Conservation (phyloP, 345 rosid species). For the Syzygium jambos region DNA sequence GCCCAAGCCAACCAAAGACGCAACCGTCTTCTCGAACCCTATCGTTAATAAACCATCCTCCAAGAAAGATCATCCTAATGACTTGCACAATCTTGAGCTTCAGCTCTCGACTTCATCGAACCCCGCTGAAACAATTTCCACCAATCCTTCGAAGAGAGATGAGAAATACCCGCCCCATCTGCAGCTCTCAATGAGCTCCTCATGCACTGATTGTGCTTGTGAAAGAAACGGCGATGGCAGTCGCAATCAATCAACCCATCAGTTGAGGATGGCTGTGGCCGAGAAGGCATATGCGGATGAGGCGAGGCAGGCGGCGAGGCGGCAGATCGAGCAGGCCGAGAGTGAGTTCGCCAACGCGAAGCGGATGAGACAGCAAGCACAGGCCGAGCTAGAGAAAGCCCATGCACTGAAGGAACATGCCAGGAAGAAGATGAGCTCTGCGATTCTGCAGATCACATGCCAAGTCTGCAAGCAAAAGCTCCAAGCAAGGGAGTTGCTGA, state of each 20-base stretch:
- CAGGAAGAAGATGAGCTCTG: slow-evolving; percentile 46
- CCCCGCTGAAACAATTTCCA: slow-evolving; percentile 3
- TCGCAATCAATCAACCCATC: slow-evolving; percentile 10
- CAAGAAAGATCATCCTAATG: slow-evolving; percentile 1
- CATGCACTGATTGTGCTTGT: not conserved
- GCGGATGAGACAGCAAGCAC: slow-evolving; percentile 71
- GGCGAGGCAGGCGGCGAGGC: slow-evolving; percentile 51
- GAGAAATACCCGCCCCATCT: slow-evolving; percentile 31
- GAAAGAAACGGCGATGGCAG: not conserved
- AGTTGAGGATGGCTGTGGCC: slow-evolving; percentile 43
- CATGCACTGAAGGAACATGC: slow-evolving; percentile 52
- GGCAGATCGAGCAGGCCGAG: slow-evolving; percentile 76
- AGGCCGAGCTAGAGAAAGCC: slow-evolving; percentile 66
- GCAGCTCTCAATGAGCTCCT: slow-evolving; percentile 46
- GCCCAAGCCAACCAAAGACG: not conserved
- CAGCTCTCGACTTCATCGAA: slow-evolving; percentile 37
- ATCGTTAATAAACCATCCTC: slow-evolving; percentile 5
- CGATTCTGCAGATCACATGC: slow-evolving; percentile 71
- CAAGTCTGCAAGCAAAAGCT: slow-evolving; percentile 63
- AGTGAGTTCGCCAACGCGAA: slow-evolving; percentile 70
- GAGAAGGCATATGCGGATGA: slow-evolving; percentile 56
- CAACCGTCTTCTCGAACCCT: not conserved
- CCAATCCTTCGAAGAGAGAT: slow-evolving; percentile 16
- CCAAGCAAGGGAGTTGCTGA: slow-evolving; percentile 15
- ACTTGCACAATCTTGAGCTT: slow-evolving; percentile 53